Percentiles rank a stretch among this genome's conserved stretches.
phyloP scores from a whole-genome alignment of 371 early-diverging fungal species.

The Saksenaea oblongispora region DNA sequence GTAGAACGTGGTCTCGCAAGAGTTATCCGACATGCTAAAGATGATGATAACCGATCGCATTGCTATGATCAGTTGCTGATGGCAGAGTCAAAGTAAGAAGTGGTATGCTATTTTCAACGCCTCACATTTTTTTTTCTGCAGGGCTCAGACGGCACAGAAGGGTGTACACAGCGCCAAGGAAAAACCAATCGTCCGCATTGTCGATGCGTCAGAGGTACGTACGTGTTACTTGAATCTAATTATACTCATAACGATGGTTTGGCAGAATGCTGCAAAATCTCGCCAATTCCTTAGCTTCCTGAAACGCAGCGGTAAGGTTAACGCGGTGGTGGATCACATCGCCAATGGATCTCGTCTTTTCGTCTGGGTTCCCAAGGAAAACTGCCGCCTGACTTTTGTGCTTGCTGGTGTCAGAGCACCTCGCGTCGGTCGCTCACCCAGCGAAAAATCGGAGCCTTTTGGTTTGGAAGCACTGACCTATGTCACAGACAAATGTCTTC shows the following conservation, averaged over 20 bases:
- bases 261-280: constrained; percentile 76
- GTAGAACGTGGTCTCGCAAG: constrained; percentile 81
- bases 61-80: constrained; percentile 83
- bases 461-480: constrained; percentile 83
- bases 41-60: constrained; percentile 87
- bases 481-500: constrained; percentile 67
- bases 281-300: constrained; percentile 83
- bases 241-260: not conserved
- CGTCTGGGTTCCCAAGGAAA: constrained; percentile 84
- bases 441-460: constrained; percentile 84
- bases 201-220: constrained; percentile 67
- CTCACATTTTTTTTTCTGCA: constrained; percentile 5
- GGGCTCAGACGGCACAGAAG: constrained; percentile 69
- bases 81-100: constrained; percentile 71
- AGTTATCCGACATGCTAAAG: constrained; percentile 82
- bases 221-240: not conserved
- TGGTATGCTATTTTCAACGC: not conserved
- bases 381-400: constrained; percentile 81
- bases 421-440: constrained; percentile 63
- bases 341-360: constrained; percentile 84
- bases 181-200: constrained; percentile 64
- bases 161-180: constrained; percentile 84
- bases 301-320: constrained; percentile 73
- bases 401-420: constrained; percentile 79
- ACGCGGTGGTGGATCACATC: constrained; percentile 87